Evolutionary conservation across 176 grass and related monocot species (phyloP).

Genomic region (Rhynchospora breviuscula): DNA sequence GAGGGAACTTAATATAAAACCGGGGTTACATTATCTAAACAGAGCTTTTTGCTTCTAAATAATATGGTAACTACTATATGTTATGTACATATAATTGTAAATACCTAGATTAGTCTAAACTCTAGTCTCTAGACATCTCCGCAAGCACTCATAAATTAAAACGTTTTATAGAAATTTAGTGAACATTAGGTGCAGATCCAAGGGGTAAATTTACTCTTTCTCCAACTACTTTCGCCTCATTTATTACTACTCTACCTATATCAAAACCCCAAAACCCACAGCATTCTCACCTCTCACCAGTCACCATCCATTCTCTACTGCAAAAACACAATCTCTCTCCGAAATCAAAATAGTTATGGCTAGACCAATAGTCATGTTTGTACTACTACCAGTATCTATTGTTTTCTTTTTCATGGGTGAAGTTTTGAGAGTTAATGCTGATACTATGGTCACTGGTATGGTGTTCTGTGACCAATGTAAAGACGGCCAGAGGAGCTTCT

Average conservation of each 20-base stretch:
- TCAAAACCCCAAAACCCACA: constrained; percentile 19
- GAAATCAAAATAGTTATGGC: background rate
- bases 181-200: background rate
- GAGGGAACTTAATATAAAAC: background rate
- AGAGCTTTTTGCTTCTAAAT: background rate
- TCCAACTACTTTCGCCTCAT: constrained; percentile 18
- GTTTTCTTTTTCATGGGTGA: background rate
- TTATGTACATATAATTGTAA: background rate
- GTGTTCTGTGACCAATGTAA: constrained; percentile 94
- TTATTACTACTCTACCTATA: constrained; percentile 15
- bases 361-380: background rate
- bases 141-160: background rate
- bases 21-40: background rate
- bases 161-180: background rate
- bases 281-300: constrained; percentile 23
- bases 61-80: background rate
- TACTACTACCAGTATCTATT: background rate
- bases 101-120: background rate
- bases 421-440: constrained; percentile 21
- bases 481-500: constrained; percentile 56
- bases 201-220: constrained; percentile 12
- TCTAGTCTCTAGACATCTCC: background rate
- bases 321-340: background rate
- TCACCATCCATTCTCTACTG: background rate
- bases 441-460: constrained; percentile 75